Conservation (phyloP, 2,329 filamentous ascomycete species). For the Microcera coccophila region DNA sequence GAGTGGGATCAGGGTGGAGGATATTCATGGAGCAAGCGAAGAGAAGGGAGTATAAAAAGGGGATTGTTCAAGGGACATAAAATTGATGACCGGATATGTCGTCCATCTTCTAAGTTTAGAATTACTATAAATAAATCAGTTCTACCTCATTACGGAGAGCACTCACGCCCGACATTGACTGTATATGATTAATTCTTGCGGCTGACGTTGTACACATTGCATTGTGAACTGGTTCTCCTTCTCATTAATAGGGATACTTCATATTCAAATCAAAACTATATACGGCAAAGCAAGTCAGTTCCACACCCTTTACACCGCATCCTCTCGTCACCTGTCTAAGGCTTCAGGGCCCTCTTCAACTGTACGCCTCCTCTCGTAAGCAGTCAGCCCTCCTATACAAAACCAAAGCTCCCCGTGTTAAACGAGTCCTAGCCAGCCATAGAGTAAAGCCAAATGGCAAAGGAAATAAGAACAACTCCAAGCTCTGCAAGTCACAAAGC, state of each 20-base stretch:
- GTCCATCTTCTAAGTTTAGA: too few relatives aligned
- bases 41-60: conserved; percentile 33
- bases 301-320: conserved; percentile 4
- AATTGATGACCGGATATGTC: too few relatives aligned
- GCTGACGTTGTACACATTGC: too few relatives aligned
- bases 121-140: too few relatives aligned
- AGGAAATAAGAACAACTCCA: conserved; percentile 14
- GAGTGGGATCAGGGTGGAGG: conserved; percentile 65
- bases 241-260: conserved; percentile 13
- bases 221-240: too few relatives aligned
- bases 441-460: conserved; percentile 14
- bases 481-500: conserved; percentile 14
- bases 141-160: too few relatives aligned
- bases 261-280: conserved; percentile 19
- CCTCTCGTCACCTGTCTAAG: conserved; percentile 6
- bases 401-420: conserved; percentile 8
- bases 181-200: too few relatives aligned
- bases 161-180: too few relatives aligned
- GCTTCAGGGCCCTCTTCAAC: conserved; percentile 1
- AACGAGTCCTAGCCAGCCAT: conserved; percentile 12
- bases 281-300: conserved; percentile 13
- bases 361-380: not conserved
- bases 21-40: conserved; percentile 46
- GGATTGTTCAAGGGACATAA: too few relatives aligned
- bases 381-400: not conserved